Evolutionary conservation across 1,139 yeast species (phyloP).

Genomic region (Pichia sp.): DNA sequence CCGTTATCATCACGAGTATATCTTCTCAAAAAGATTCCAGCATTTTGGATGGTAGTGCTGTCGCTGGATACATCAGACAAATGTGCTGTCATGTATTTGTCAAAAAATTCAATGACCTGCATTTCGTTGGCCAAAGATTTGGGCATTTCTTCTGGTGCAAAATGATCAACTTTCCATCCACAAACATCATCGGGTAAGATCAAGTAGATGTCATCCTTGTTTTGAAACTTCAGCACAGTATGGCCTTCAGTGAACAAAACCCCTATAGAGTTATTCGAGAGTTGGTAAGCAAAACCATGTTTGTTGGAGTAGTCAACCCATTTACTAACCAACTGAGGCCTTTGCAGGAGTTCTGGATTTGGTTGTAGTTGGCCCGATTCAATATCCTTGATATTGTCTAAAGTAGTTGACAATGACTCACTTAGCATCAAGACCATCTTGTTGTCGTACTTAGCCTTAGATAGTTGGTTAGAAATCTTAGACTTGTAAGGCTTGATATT

Average conservation of each 20-base stretch:
- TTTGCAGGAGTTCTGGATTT: conserved; percentile 37
- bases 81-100: conserved; percentile 78
- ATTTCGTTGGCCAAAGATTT: conserved; percentile 62
- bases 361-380: conserved; percentile 30
- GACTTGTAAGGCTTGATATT: conserved; percentile 28
- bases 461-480: conserved; percentile 28
- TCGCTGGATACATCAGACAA: conserved; percentile 66
- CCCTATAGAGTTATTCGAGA: conserved; percentile 89
- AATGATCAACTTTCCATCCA: conserved; percentile 74
- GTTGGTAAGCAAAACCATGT: conserved; percentile 91
- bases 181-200: conserved; percentile 55
- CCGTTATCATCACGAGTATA: conserved; percentile 73
- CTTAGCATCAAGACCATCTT: conserved; percentile 26
- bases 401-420: conserved; percentile 28
- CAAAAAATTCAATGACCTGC: conserved; percentile 79
- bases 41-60: conserved; percentile 21
- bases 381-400: conserved; percentile 34
- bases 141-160: conserved; percentile 51
- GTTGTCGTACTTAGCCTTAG: conserved; percentile 29
- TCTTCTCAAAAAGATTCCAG: conserved; percentile 62
- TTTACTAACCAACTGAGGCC: conserved; percentile 77
- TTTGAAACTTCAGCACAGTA: conserved; percentile 67
- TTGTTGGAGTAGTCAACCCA: conserved; percentile 98
- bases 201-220: conserved; percentile 60
- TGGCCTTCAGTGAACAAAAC: conserved; percentile 82